Evolutionary conservation across 768 basidiomycete species (phyloP), one percentile per base, ranked within the genome.

Genomic region (Suillus occidentalis): DNA sequence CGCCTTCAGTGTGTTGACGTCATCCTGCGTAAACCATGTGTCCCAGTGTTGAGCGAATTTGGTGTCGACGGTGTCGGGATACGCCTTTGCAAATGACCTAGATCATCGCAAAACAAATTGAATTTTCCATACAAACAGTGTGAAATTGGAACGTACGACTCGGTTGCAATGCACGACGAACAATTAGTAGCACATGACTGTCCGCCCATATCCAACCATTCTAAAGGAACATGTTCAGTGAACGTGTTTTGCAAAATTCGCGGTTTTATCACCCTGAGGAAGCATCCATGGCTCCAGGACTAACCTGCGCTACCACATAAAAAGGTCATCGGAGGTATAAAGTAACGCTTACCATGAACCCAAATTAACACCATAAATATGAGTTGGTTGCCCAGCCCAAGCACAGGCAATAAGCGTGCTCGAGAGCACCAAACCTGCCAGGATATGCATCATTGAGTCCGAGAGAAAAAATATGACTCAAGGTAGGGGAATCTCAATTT

Each of bases 201-300:
- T 0, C 91, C 91, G 31, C 91, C 92, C 91, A 94, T 92, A 9
- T 78, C 72, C 2, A 75, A 25, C 92, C 91, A 94, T 81, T 83
- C 91, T 89, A 68, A 2, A 18, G 18, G 25, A 47, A 47, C 58
- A 3, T 20, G 25, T 68, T 65, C 62, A 56, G 59, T 63, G 0
- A 40, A 49, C 53, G 1, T 6, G 18, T 58, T 18, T 7, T 4
- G 14, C 22, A 31, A 20, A 53, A 6, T 12, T 28, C 42, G 37
- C 10, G 20, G 7, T 9, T 0, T 16, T 1, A 18, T 61, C 65
- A 88, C 88, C 88, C 73, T 81, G 77, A 10, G 90, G 90, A 50
- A 91, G 80, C 90, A 93, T 93, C 91, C 91, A 93, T n/a, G 90
- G 70, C 70, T 93, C 91, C 6, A 91, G 74, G 0, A 93, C 74